Conservation (phyloP, 345 rosid genomes). For the Aquilaria malaccensis region DNA sequence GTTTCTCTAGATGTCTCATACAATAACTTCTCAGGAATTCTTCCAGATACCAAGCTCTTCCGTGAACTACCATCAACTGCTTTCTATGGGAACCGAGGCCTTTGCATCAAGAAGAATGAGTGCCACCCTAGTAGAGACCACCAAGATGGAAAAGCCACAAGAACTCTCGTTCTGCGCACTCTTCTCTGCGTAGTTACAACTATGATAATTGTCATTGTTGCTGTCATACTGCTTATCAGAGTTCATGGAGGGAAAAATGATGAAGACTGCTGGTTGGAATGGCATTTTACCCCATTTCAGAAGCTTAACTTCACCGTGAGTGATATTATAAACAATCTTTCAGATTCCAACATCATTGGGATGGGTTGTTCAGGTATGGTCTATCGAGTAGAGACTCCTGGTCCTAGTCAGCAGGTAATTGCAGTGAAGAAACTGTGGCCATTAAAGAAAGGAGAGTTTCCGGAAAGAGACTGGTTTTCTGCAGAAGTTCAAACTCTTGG, state of each 20-base stretch:
- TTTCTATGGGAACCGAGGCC: slow-evolving; percentile 40
- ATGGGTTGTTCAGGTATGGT: slow-evolving; percentile 67
- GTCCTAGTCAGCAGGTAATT: slow-evolving; percentile 38
- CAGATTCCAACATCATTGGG: slow-evolving; percentile 51
- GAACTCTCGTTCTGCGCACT: slow-evolving; percentile 30
- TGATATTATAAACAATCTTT: slow-evolving; percentile 38
- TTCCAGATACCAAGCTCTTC: slow-evolving; percentile 58
- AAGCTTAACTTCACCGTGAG: slow-evolving; percentile 52
- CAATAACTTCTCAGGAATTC: slow-evolving; percentile 52
- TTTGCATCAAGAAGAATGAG: slow-evolving; percentile 38
- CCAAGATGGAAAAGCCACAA: slow-evolving; percentile 21
- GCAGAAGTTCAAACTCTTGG: slow-evolving; percentile 67
- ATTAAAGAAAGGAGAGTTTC: slow-evolving; percentile 33
- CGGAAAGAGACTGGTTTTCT: slow-evolving; percentile 52
- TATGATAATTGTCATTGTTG: slow-evolving; percentile 25
- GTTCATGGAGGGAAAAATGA: slow-evolving; percentile 18
- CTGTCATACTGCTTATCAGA: slow-evolving; percentile 29
- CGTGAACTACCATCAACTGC: slow-evolving; percentile 38
- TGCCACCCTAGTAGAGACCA: slow-evolving; percentile 19
- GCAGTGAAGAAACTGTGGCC: slow-evolving; percentile 82
- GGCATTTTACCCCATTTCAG: slow-evolving; percentile 64
- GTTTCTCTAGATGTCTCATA: slow-evolving; percentile 52
- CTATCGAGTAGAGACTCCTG: slow-evolving; percentile 49
- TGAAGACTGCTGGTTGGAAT: slow-evolving; percentile 33
- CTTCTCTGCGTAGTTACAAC: slow-evolving; percentile 35